A percentile compares a stretch with the other conserved stretches of the same genome.
Evolutionary conservation across 495 filamentous ascomycete genomes (phyloP).

Genomic region (Tuber microsphaerosporum): DNA sequence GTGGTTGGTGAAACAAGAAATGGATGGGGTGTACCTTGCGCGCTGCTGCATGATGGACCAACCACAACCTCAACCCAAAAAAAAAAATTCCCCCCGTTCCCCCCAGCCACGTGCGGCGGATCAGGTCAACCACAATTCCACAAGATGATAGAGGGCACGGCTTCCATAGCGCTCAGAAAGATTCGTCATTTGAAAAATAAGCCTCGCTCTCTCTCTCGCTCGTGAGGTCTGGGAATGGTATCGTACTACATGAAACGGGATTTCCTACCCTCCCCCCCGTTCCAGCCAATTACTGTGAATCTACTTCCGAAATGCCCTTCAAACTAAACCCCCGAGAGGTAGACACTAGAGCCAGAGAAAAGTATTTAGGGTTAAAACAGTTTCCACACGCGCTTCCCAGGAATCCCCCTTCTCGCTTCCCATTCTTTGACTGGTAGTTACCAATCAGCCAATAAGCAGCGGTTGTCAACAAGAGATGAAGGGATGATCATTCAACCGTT

Average conservation of each 20-base stretch:
- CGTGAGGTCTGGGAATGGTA: not conserved
- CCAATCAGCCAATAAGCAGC: not conserved
- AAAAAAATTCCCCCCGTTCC: not conserved
- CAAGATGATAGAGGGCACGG: not conserved
- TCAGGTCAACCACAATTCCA: not conserved
- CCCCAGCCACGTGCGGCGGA: not conserved
- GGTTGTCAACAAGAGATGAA: not conserved
- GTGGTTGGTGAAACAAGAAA: not conserved
- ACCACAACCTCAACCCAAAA: not conserved
- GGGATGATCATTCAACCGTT: not conserved
- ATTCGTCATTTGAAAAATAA: not conserved
- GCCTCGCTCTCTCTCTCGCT: not conserved
- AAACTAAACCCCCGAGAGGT: not conserved
- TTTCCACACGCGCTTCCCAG: slow-evolving; percentile 1
- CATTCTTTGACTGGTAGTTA: not conserved
- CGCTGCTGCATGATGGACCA: not conserved
- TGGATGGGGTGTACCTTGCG: not conserved
- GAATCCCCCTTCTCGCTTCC: not conserved
- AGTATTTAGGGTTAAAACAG: slow-evolving; percentile 1
- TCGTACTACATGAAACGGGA: not conserved
- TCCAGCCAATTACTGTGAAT: not conserved
- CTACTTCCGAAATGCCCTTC: not conserved
- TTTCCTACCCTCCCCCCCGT: not conserved
- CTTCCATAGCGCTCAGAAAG: not conserved
- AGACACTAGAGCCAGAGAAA: not conserved